These are phyloP conservation scores for Mycena sp. DNA, from an alignment of 1,284 basidiomycete genomes.

Conservation along the genomic window DNA sequence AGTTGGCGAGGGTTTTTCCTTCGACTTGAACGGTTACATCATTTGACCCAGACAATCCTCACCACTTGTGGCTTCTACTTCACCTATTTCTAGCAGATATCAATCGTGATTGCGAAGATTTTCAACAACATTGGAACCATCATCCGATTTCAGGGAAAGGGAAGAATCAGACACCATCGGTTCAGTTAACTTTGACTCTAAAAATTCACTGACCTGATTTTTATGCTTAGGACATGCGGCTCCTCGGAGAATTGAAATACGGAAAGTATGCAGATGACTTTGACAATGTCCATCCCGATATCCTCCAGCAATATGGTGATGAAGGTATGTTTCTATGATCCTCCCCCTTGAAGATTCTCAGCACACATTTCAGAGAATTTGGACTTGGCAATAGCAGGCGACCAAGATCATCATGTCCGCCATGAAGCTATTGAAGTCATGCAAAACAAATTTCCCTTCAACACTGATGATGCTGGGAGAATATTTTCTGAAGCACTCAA, in stretches of 20 bases:
- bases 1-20: slow-evolving; percentile 36
- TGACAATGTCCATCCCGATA: not conserved
- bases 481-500: not conserved
- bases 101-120: slow-evolving; percentile 26
- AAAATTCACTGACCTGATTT: too few species aligned
- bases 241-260: not conserved
- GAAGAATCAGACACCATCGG: not conserved
- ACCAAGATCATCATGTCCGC: too few species aligned
- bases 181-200: too few species aligned
- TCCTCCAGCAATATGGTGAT: not conserved
- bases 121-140: slow-evolving; percentile 32
- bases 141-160: slow-evolving; percentile 16
- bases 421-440: too few species aligned
- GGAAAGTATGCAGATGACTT: slow-evolving; percentile 1
- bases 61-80: slow-evolving; percentile 23
- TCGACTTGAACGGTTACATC: not conserved
- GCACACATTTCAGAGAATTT: too few species aligned
- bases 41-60: not conserved
- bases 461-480: not conserved
- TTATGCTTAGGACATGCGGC: not conserved
- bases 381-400: too few species aligned
- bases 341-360: too few species aligned
- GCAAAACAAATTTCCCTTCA: too few species aligned
- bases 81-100: slow-evolving; percentile 30
- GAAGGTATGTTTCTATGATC: too few species aligned